phyloP scores from a whole-genome alignment of 208 protist species.

The Leishmania braziliensis region DNA sequence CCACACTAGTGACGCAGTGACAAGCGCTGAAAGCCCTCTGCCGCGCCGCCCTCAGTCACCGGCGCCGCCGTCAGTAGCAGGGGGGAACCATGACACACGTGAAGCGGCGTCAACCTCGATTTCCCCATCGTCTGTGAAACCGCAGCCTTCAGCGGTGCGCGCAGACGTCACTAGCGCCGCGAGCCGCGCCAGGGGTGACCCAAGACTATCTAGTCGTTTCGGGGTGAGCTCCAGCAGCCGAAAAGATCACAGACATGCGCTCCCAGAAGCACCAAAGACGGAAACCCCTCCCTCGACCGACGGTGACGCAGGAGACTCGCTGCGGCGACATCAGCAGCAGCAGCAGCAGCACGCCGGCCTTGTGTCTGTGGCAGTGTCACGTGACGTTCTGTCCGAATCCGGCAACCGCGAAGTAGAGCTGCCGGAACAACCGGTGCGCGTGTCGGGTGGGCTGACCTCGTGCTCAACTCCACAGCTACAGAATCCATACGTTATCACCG shows the following conservation, averaged over 20 bases:
- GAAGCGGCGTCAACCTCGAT: not conserved
- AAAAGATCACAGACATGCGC: not conserved
- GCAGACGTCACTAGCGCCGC: not conserved
- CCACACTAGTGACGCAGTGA: not conserved
- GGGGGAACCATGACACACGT: not conserved
- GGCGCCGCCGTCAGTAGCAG: not conserved
- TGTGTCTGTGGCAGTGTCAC: not conserved
- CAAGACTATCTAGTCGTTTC: not conserved
- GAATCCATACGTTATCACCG: not conserved
- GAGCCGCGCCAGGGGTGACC: not conserved
- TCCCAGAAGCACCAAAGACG: not conserved
- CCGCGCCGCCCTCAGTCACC: not conserved
- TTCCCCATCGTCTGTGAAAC: not conserved
- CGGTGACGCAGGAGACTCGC: not conserved
- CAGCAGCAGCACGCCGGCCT: not conserved
- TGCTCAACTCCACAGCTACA: not conserved
- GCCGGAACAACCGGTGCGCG: not conserved
- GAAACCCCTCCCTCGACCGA: not conserved
- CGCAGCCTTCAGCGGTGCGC: not conserved
- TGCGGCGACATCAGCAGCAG: not conserved
- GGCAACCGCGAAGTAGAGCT: slow-evolving; percentile 33
- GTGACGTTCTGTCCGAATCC: slow-evolving; percentile 1
- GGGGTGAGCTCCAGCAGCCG: not conserved
- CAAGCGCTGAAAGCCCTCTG: not conserved
- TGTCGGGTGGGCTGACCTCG: not conserved